Base-by-base conservation (phyloP, 108 stramenopile species). In the Cyclotella atomus region DNA sequence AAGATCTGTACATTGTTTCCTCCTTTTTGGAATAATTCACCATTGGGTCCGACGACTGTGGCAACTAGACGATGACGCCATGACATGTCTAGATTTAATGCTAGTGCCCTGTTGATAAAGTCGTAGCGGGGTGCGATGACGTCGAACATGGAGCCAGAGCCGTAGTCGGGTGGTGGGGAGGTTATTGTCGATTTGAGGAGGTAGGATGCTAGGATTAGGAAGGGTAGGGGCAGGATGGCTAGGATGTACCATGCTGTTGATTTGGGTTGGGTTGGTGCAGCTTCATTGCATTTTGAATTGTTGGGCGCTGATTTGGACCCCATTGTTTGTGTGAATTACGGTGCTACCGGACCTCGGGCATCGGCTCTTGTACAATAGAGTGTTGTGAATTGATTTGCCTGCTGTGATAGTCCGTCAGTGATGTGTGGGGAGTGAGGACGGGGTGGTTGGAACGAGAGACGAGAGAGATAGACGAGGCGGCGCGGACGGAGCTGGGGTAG, bases 81-180 rank as follows among this genome's bases (percentile, higher is more conserved):
- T 41, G 87, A 81, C 69, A 87, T 82, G 68, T 97, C 95, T 84
- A 97, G 78, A 30, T 87, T 84, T 23, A 96, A 62, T 16, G 93
- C 92, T 63, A 97, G 71, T 16, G 89, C 85, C 15, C 90, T 83
- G 83, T 97, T 97, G 53, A 96, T 92, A 29, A 88, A 69, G 59
- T 91, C 88, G 77, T 91, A 91, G 45, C 90, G 84, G 9, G 57
- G 61, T 19, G 97, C 97, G 62, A 97, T 95, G 23, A 65, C 28
- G 82, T 97, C 95, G 72, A 97, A 97, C 97, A 97, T 97, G 24
- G 68, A 68, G 15, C 93, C 93, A 4, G 83, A 80, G 24, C 93
- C 93, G 53, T 84, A 77, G 64, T 85, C 84, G 14, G 77, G 34
- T 23, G 84, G 75, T 12, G 88, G 88, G 33, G 80, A 49, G 15